phyloP scores from a whole-genome alignment of 2,329 filamentous ascomycete genomes.

The Pestalotiopsis sp. region DNA sequence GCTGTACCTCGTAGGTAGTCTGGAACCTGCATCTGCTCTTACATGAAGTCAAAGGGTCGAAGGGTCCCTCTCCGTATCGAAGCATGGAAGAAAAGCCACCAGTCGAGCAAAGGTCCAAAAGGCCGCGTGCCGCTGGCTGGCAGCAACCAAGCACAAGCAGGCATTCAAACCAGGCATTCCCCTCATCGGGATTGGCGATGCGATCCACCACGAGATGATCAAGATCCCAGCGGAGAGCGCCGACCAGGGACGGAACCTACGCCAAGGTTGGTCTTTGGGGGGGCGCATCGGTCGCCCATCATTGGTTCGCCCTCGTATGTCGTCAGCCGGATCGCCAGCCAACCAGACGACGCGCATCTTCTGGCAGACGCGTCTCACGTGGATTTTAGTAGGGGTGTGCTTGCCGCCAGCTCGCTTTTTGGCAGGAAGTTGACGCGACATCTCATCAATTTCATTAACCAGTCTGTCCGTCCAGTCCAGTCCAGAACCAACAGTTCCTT shows the following conservation, averaged over 20 bases:
- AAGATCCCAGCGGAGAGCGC: background rate
- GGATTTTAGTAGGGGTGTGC: background rate
- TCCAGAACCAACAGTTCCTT: background rate
- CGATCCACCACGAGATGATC: background rate
- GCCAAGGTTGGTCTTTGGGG: background rate
- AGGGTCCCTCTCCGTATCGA: background rate
- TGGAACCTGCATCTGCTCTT: background rate
- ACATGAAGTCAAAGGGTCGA: background rate
- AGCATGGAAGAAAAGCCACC: background rate
- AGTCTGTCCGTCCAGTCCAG: background rate
- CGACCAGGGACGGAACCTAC: background rate
- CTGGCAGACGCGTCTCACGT: background rate
- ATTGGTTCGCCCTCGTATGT: background rate
- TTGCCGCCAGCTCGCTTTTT: background rate
- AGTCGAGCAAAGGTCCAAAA: background rate
- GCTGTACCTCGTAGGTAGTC: too few species aligned
- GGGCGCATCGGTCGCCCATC: background rate
- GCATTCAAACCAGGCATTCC: background rate
- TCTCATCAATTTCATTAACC: too few species aligned
- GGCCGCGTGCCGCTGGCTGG: background rate
- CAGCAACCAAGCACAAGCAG: background rate
- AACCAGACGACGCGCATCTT: slow-evolving; percentile 1
- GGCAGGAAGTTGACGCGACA: background rate
- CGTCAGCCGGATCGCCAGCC: background rate
- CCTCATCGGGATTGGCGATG: background rate